A percentile compares a stretch with the other conserved stretches of the same genome.
Evolutionary conservation across 1,284 basidiomycete genomes (phyloP).

Genomic region (Polyporus tsugae): DNA sequence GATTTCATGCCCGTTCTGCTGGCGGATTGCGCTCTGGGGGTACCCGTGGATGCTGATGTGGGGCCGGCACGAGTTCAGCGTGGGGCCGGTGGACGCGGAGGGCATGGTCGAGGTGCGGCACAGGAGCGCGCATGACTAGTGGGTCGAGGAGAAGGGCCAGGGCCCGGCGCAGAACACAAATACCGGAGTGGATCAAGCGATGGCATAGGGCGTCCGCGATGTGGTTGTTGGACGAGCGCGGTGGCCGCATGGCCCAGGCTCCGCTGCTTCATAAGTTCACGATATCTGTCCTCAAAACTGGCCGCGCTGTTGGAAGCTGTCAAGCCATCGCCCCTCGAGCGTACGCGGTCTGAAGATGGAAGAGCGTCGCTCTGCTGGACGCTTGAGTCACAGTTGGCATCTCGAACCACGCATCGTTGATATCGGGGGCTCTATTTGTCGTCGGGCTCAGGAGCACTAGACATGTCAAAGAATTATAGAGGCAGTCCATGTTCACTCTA

Average conservation of each 20-base stretch:
- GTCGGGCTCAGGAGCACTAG: no score
- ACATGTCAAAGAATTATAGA: no score
- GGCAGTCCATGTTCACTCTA: no score
- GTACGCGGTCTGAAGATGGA: no score
- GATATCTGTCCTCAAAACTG: not conserved
- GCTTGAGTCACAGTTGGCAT: no score
- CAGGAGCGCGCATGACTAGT: slow-evolving; percentile 28
- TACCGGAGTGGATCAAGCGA: slow-evolving; percentile 28
- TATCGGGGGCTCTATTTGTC: no score
- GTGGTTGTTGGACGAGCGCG: slow-evolving; percentile 29
- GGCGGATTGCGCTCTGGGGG: slow-evolving; percentile 24
- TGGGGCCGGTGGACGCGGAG: slow-evolving; percentile 21
- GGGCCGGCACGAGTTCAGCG: slow-evolving; percentile 28
- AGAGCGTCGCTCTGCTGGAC: no score
- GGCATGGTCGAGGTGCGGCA: slow-evolving; percentile 29
- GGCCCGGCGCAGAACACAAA: slow-evolving; percentile 25
- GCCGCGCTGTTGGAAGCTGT: no score
- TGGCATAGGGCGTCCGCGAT: slow-evolving; percentile 27
- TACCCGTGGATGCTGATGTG: slow-evolving; percentile 33
- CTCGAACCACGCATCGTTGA: no score
- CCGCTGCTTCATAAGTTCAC: not conserved
- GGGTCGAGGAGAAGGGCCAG: slow-evolving; percentile 23
- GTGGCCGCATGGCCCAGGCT: not conserved
- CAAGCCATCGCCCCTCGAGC: no score
- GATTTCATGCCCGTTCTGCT: slow-evolving; percentile 23